Percentiles rank a stretch among this genome's conserved stretches.
phyloP scores from a whole-genome alignment of 2,329 filamentous ascomycete species.

The Orbilia brochopaga region DNA sequence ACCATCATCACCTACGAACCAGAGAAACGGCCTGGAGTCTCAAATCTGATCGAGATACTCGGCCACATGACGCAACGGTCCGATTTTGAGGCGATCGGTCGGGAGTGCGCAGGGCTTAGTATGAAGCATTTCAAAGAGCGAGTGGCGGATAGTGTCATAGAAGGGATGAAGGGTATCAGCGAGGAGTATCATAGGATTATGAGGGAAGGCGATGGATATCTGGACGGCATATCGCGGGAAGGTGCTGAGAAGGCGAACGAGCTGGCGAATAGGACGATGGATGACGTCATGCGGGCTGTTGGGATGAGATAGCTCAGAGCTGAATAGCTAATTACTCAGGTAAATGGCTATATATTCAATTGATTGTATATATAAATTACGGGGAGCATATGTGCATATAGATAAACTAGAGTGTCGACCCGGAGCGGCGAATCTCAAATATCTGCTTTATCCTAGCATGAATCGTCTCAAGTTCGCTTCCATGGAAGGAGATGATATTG shows the following conservation, averaged over 20 bases:
- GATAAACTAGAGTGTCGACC: no score
- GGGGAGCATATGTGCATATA: no score
- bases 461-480: no score
- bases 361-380: no score
- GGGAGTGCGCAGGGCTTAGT: slow-evolving; percentile 58
- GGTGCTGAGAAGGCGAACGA: slow-evolving; percentile 68
- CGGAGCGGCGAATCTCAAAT: no score
- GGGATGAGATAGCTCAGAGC: slow-evolving; percentile 54
- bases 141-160: slow-evolving; percentile 67
- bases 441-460: no score
- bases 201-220: slow-evolving; percentile 61
- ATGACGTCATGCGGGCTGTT: slow-evolving; percentile 59
- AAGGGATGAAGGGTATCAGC: slow-evolving; percentile 64
- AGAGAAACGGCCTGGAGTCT: slow-evolving; percentile 73
- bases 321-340: no score
- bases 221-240: slow-evolving; percentile 66
- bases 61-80: slow-evolving; percentile 68
- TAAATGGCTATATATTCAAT: no score
- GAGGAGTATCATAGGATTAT: slow-evolving; percentile 66
- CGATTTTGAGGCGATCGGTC: slow-evolving; percentile 59
- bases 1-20: slow-evolving; percentile 75
- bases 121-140: slow-evolving; percentile 69
- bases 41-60: slow-evolving; percentile 84
- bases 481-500: no score
- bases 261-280: slow-evolving; percentile 66